Percentiles rank a stretch among this genome's conserved stretches.
Conservation (phyloP, 2,329 filamentous ascomycete species). For the Sarocladium kiliense region DNA sequence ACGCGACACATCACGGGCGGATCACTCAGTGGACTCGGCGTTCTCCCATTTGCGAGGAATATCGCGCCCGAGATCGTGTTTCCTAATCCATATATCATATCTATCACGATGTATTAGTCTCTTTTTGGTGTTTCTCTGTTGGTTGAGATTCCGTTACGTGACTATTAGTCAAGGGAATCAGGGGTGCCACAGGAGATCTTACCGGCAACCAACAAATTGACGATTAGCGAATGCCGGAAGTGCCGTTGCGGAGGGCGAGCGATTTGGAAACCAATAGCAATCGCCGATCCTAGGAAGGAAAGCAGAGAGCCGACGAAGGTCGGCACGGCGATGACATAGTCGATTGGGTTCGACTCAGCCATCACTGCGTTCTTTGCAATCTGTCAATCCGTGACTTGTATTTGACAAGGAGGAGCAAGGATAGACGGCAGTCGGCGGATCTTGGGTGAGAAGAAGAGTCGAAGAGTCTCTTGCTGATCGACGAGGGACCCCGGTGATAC, state of each 20-base stretch:
- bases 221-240: conserved; percentile 11
- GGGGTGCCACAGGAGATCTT: background rate
- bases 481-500: background rate
- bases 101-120: background rate
- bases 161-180: background rate
- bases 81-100: conserved; percentile 13
- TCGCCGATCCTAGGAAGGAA: conserved; percentile 13
- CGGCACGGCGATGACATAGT: conserved; percentile 11
- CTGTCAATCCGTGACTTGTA: too few relatives aligned
- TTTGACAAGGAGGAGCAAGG: background rate
- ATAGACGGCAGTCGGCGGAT: too few relatives aligned
- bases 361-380: conserved; percentile 10
- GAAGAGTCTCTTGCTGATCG: background rate
- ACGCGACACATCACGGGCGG: conserved; percentile 6
- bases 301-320: conserved; percentile 12
- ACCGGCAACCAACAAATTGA: conserved; percentile 11
- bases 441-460: background rate
- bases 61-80: conserved; percentile 10
- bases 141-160: background rate
- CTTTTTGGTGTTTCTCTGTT: background rate
- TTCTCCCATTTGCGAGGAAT: conserved; percentile 8
- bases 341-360: conserved; percentile 9
- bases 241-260: conserved; percentile 11
- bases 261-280: conserved; percentile 11
- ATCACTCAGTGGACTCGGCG: conserved; percentile 1